Evolutionary conservation across 352 stramenopile genomes (phyloP).

Genomic region (Globisporangium parvum): DNA sequence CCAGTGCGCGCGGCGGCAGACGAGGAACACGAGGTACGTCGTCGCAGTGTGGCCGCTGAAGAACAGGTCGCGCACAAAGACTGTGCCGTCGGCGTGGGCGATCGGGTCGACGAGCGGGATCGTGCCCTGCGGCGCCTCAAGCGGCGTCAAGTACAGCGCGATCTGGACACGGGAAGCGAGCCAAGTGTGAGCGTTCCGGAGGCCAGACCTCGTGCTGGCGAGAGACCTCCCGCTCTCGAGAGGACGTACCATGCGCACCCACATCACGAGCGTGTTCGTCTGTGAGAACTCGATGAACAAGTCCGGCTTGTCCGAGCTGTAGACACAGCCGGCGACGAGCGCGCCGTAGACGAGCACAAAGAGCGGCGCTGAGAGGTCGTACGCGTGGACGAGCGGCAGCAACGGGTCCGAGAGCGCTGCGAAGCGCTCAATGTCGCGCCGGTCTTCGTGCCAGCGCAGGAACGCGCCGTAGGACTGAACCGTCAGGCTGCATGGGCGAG

Average conservation of each 20-base stretch:
- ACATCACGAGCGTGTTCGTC: slow-evolving; percentile 26
- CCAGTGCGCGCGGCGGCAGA: slow-evolving; percentile 18
- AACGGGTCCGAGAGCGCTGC: slow-evolving; percentile 24
- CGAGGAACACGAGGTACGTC: slow-evolving; percentile 26
- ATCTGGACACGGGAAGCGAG: slow-evolving; percentile 4
- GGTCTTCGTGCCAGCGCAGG: slow-evolving; percentile 27
- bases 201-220: neutral
- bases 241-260: slow-evolving; percentile 24
- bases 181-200: neutral
- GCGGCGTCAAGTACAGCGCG: slow-evolving; percentile 24
- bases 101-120: slow-evolving; percentile 27
- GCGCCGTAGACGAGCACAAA: slow-evolving; percentile 27
- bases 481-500: slow-evolving; percentile 12
- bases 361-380: slow-evolving; percentile 23
- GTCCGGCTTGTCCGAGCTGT: slow-evolving; percentile 26
- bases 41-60: slow-evolving; percentile 32
- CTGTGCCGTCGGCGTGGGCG: slow-evolving; percentile 18
- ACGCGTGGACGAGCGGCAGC: slow-evolving; percentile 15
- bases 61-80: slow-evolving; percentile 30
- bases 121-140: slow-evolving; percentile 21
- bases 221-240: too few relatives aligned
- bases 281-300: slow-evolving; percentile 28
- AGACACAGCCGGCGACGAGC: slow-evolving; percentile 18
- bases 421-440: slow-evolving; percentile 21
- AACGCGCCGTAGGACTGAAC: slow-evolving; percentile 23